Evolutionary conservation across 2,329 filamentous ascomycete genomes (phyloP).

Genomic region (Colletotrichum tropicicola): DNA sequence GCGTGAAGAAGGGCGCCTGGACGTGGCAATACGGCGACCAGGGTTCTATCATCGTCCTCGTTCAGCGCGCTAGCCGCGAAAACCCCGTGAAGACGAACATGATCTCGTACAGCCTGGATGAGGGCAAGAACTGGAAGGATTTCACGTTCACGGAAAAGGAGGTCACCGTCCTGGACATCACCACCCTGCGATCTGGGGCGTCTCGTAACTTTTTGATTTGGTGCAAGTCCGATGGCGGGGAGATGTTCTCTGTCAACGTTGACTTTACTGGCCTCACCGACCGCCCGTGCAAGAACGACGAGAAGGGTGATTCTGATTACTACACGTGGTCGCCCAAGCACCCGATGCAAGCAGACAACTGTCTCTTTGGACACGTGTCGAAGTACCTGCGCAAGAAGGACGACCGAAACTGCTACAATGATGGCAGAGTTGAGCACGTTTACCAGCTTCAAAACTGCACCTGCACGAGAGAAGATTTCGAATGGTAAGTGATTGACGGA

Average conservation of each 20-base stretch:
- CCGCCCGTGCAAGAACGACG: constrained; percentile 75
- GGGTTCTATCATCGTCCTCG: constrained; percentile 90
- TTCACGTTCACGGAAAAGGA: constrained; percentile 78
- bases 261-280: constrained; percentile 88
- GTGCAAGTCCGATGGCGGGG: constrained; percentile 68
- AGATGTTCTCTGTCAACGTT: constrained; percentile 80
- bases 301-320: constrained; percentile 68
- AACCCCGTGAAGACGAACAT: constrained; percentile 73
- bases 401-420: constrained; percentile 84
- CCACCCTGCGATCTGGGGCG: constrained; percentile 87
- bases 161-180: constrained; percentile 80
- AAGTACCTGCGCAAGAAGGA: constrained; percentile 91
- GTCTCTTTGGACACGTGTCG: constrained; percentile 90
- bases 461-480: constrained; percentile 87
- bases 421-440: constrained; percentile 73
- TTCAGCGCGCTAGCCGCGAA: constrained; percentile 74
- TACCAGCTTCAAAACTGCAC: constrained; percentile 82
- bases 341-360: constrained; percentile 79
- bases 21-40: constrained; percentile 97
- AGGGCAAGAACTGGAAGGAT: constrained; percentile 81
- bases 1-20: constrained; percentile 86
- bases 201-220: constrained; percentile 93
- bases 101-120: constrained; percentile 81
- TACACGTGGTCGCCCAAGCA: constrained; percentile 88
- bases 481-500: constrained; percentile 73